These are phyloP conservation scores for Psidium guajava DNA, from an alignment of 345 rosid species.

Conservation along the genomic window DNA sequence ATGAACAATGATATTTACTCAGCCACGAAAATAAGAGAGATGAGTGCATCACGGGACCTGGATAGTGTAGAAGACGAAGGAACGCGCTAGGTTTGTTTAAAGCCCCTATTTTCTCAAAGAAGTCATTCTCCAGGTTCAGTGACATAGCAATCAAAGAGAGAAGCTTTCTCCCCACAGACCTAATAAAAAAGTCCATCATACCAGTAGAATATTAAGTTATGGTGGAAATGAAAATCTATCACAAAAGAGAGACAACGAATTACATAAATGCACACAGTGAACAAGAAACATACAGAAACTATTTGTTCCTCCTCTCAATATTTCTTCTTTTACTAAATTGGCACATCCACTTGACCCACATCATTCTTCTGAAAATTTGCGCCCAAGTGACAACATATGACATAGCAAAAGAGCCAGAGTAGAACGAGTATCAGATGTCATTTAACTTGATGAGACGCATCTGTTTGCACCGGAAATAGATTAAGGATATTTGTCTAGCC, in stretches of 20 bases:
- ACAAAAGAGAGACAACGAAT: neutral
- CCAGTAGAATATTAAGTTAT: neutral
- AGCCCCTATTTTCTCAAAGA: constrained; percentile 57
- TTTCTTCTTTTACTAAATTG: neutral
- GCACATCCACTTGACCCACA: neutral
- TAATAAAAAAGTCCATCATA: constrained; percentile 7
- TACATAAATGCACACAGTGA: neutral
- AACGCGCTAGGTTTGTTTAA: constrained; percentile 22
- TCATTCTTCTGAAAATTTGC: neutral
- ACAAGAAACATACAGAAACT: neutral
- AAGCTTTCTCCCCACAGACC: constrained; percentile 45
- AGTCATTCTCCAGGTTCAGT: constrained; percentile 50
- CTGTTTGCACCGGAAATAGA: neutral
- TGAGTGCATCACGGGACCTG: constrained; percentile 28
- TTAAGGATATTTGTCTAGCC: neutral
- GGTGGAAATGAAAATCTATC: neutral
- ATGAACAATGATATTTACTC: neutral
- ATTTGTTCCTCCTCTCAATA: neutral
- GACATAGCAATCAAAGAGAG: constrained; percentile 65
- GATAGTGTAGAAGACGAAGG: constrained; percentile 63
- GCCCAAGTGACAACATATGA: neutral
- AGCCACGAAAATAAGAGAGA: neutral
- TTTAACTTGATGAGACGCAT: neutral
- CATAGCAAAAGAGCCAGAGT: neutral
- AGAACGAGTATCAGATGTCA: neutral